These are phyloP conservation scores for Salix viminalis DNA, from an alignment of 345 rosid species.

Conservation along the genomic window DNA sequence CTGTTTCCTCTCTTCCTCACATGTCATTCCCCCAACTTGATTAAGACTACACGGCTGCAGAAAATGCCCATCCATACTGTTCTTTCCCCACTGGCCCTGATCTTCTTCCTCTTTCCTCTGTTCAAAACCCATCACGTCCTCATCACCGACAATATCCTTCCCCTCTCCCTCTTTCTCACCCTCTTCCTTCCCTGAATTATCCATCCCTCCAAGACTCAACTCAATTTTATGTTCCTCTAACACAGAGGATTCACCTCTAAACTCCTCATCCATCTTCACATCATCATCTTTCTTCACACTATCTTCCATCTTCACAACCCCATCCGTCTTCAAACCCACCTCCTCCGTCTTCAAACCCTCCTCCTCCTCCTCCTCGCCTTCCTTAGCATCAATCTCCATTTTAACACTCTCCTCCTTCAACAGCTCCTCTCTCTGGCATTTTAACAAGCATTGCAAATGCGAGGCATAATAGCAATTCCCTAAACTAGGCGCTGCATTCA, in stretches of 20 bases:
- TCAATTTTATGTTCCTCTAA: slow-evolving; percentile 60
- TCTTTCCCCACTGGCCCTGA: slow-evolving; percentile 38
- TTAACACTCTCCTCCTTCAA: slow-evolving; percentile 21
- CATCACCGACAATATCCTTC: slow-evolving; percentile 10
- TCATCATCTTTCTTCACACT: slow-evolving; percentile 35
- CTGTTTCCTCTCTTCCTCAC: slow-evolving; percentile 20
- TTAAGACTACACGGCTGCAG: slow-evolving; percentile 43
- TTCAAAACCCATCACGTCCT: slow-evolving; percentile 44
- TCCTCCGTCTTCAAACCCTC: slow-evolving; percentile 38
- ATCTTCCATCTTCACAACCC: slow-evolving; percentile 21
- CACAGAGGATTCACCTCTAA: neutral
- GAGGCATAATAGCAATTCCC: slow-evolving; percentile 79
- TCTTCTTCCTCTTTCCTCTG: slow-evolving; percentile 34
- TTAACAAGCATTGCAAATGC: slow-evolving; percentile 76
- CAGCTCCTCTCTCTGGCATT: slow-evolving; percentile 42
- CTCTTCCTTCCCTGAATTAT: slow-evolving; percentile 30
- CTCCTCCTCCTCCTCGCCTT: slow-evolving; percentile 36
- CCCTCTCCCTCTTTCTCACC: slow-evolving; percentile 13
- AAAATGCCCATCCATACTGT: slow-evolving; percentile 32
- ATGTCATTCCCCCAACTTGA: slow-evolving; percentile 9
- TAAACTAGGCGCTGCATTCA: slow-evolving; percentile 36
- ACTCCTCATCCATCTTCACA: slow-evolving; percentile 37
- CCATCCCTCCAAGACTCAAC: slow-evolving; percentile 58
- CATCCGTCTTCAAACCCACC: slow-evolving; percentile 10
- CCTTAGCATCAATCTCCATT: slow-evolving; percentile 33